Base-by-base conservation (phyloP, 2,329 filamentous ascomycete species). In the Didymella pomorum region DNA sequence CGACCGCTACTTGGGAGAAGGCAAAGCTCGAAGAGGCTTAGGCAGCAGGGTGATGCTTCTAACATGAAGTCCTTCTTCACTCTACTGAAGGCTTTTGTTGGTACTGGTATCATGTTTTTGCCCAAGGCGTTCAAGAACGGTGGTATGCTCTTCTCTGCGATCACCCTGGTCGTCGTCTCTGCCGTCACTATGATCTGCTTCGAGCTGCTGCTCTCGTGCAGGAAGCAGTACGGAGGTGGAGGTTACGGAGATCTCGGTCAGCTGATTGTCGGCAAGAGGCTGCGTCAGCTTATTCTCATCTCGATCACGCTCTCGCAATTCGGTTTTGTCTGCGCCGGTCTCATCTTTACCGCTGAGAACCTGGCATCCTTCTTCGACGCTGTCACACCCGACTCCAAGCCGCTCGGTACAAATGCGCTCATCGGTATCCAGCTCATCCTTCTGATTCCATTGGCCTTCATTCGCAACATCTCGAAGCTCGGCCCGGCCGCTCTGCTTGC, bases 51-150 rank as follows among this genome's bases (percentile, higher is more conserved):
- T 20, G 87, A 90, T 67, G 88, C 90, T 2, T 84, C 84, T 51
- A 88, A 85, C n/a, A 78, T 84, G 37, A 90, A 91, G 78, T 88
- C 90, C 0, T 93, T 93, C 76, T 92, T 92, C 74, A 93, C 89
- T 0, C 80, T 92, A 10, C 79, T 93, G 50, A 93, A 93, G 74
- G 89, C 90, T 1, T 93, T 93, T 68, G 85, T 93, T 52, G 90
- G 90, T 46, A 93, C 90, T 0, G 90, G 90, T 60, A 92, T 93
- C 73, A 91, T 93, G 87, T 93, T 93, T 70, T 75, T 93, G 43
- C 90, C 90, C 45, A 92, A 91, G 71, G 90, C 90, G 0, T 93
- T 92, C 77, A 86, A 86, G 69, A 93, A 93, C 64, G 90, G 90
- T 33, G 90, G 90, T 23, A 87, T 93, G 50, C 79, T 92, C 11